Conservation (phyloP, 352 stramenopile species). For the Globisporangium spiculum region DNA sequence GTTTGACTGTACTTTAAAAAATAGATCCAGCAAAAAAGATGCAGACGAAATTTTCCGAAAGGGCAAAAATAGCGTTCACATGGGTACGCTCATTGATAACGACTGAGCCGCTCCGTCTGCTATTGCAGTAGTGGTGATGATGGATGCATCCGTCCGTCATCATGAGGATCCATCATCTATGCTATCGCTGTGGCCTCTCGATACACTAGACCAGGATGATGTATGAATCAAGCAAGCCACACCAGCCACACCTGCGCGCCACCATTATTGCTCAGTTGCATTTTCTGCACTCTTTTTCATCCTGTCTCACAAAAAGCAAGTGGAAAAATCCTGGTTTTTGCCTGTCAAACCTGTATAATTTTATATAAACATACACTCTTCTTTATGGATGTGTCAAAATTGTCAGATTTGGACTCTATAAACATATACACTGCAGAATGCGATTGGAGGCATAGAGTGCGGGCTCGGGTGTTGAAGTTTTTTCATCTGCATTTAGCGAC, state of each 20-base stretch:
- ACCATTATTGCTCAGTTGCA: background rate
- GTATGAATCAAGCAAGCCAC: background rate
- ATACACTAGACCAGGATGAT: background rate
- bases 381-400: background rate
- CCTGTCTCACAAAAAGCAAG: slow-evolving; percentile 2
- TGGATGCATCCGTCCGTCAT: background rate
- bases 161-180: background rate
- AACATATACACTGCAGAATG: background rate
- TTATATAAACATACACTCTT: background rate
- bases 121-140: background rate
- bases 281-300: slow-evolving; percentile 5
- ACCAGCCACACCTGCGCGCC: background rate
- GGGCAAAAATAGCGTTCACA: background rate
- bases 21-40: background rate
- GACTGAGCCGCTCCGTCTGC: background rate
- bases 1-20: background rate
- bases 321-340: background rate
- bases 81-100: background rate
- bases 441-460: background rate
- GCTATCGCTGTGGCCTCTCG: background rate
- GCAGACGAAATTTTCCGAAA: background rate
- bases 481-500: background rate
- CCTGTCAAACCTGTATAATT: background rate
- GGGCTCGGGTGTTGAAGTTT: slow-evolving; percentile 1
- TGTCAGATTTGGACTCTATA: background rate